Percentiles rank a stretch among this genome's conserved stretches.
Evolutionary conservation across 345 rosid species (phyloP).

Genomic region (Eucalyptus tenuipes): DNA sequence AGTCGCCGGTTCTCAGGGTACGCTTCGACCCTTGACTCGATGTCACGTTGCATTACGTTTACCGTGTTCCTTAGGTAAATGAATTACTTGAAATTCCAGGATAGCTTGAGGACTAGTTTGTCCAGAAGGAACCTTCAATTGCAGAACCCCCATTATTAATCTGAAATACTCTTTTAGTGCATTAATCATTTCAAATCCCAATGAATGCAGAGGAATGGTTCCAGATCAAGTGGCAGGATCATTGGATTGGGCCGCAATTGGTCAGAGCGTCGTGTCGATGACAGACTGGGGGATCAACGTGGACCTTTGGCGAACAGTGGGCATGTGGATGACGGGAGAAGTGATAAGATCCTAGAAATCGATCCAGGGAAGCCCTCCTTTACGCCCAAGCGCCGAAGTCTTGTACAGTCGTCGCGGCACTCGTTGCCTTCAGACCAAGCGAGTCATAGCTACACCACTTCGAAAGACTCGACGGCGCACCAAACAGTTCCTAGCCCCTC

Average conservation of each 20-base stretch:
- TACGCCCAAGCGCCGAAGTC: slow-evolving; percentile 32
- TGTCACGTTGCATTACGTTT: not conserved
- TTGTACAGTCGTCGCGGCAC: slow-evolving; percentile 27
- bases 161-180: not conserved
- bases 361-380: slow-evolving; percentile 41
- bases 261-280: slow-evolving; percentile 17
- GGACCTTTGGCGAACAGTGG: slow-evolving; percentile 10
- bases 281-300: slow-evolving; percentile 16
- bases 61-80: not conserved
- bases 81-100: not conserved
- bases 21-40: not conserved
- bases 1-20: slow-evolving; percentile 53
- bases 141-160: not conserved
- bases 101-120: not conserved
- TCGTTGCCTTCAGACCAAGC: slow-evolving; percentile 18
- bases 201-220: slow-evolving; percentile 48
- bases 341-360: slow-evolving; percentile 61
- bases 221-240: slow-evolving; percentile 29
- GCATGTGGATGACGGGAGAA: slow-evolving; percentile 20
- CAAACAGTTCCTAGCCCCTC: slow-evolving; percentile 36
- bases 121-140: not conserved
- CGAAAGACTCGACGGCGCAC: slow-evolving; percentile 18
- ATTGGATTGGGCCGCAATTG: slow-evolving; percentile 3
- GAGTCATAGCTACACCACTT: slow-evolving; percentile 22
- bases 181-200: not conserved